phyloP scores from a whole-genome alignment of 257 asterid species.

The Solanum neorickii region DNA sequence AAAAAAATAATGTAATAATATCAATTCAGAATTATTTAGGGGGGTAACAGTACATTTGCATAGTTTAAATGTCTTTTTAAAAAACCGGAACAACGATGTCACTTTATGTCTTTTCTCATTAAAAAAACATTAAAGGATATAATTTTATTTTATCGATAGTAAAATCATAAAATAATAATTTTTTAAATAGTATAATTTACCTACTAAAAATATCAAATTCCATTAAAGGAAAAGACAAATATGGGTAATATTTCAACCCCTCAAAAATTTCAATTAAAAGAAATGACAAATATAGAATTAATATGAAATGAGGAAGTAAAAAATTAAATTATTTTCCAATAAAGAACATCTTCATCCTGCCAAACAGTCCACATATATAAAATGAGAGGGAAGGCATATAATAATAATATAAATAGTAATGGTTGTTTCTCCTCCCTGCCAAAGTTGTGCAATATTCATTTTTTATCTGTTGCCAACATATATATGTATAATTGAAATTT shows the following conservation, averaged over 20 bases:
- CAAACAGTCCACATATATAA: neutral
- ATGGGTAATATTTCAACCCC: neutral
- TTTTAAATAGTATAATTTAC: no score
- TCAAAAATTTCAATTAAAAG: no score
- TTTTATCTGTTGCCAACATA: neutral
- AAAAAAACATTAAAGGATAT: no score
- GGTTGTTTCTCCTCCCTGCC: neutral
- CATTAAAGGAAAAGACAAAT: neutral
- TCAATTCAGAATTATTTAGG: no score
- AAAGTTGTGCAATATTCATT: neutral
- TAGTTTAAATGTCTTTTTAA: no score
- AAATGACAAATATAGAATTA: no score
- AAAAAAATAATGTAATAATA: no score
- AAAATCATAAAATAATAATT: neutral
- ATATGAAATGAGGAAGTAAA: neutral
- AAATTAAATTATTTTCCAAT: neutral
- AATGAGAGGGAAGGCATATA: neutral
- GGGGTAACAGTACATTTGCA: no score
- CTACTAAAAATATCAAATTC: neutral
- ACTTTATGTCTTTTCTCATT: no score
- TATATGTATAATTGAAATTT: neutral
- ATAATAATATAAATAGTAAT: neutral
- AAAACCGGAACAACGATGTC: rapidly evolving
- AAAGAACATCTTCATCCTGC: neutral
- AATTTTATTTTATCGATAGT: rapidly evolving